Evolutionary conservation across 2,329 filamentous ascomycete species (phyloP), one percentile per base, ranked within the genome.

Genomic region (Ploettnerulaceae sp.): DNA sequence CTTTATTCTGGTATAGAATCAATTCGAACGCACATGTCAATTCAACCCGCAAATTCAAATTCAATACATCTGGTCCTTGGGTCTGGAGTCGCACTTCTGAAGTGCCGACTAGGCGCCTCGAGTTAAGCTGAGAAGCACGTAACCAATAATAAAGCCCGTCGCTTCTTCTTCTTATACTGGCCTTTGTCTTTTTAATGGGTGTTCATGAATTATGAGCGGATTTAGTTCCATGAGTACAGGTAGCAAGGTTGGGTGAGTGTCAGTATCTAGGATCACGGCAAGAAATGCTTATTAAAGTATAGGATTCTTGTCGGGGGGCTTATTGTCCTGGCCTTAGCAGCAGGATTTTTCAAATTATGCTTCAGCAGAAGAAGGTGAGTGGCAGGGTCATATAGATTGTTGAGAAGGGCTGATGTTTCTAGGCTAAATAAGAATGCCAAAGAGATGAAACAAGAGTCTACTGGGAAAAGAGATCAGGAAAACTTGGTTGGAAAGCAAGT

Each of bases 361-460:
- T 47, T 52, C 5, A 60, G 56, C 22, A 60, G 54, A 36, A 48
- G 51, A 52, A 57, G 54, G 59, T 60, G 38, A 26, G 51, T 39
- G 17, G 8, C 9, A 14, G 7, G 1, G 15, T 7, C 14, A 5
- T 17, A 24, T 34, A 29, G 8, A 18, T 25, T 9, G n/a, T 8
- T 24, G 6, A 11, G 29, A 8, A 15, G 35, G 18, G 5, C 45
- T 55, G 28, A 51, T 3, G 11, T 29, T 25, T 26, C 9, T 29
- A 60, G 57, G 42, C 35, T 55, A 7, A 45, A 43, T 14, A 54
- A 47, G 25, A 47, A 57, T 21, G 41, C 41, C 9, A 50, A 54
- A 36, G 44, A 52, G 8, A 50, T 44, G 5, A 53, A 56, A n/a
- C 18, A 48, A 17, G 53, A 57, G 35, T 47, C 50, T 4, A 46